Evolutionary conservation across 768 basidiomycete species (phyloP).

Genomic region (Vararia minispora): DNA sequence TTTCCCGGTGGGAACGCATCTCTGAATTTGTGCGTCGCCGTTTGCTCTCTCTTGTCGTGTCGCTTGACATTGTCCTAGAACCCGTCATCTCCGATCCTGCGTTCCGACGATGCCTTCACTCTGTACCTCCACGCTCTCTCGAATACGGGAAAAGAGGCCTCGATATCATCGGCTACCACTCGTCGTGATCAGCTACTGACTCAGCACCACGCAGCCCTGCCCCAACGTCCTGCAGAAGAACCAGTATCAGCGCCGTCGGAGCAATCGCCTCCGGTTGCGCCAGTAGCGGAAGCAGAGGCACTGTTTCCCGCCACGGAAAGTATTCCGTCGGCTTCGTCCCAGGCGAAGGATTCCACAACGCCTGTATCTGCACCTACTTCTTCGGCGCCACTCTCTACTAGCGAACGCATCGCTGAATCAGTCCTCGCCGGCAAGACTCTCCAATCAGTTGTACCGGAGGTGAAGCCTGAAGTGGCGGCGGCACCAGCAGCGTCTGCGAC

Average conservation of each 20-base stretch:
- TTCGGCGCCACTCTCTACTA: conserved; percentile 19
- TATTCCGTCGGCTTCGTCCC: conserved; percentile 2
- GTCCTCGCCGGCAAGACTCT: conserved; percentile 19
- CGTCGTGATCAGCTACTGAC: conserved; percentile 54
- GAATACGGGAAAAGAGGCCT: conserved; percentile 41
- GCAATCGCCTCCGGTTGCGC: neutral
- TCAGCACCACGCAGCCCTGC: conserved; percentile 13
- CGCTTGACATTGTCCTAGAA: conserved; percentile 32
- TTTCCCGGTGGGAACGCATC: conserved; percentile 75
- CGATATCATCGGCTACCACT: conserved; percentile 56
- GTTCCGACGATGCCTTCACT: conserved; percentile 62
- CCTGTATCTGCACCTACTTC: neutral
- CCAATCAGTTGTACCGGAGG: conserved; percentile 2
- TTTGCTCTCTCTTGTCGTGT: neutral
- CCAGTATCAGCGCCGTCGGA: too few relatives aligned
- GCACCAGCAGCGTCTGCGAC: conserved; percentile 34
- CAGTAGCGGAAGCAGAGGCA: neutral
- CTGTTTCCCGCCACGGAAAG: conserved; percentile 2
- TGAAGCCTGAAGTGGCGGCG: conserved; percentile 7
- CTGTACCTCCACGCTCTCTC: conserved; percentile 63
- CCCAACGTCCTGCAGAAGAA: conserved; percentile 12
- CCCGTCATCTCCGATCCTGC: conserved; percentile 54
- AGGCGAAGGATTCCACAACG: neutral
- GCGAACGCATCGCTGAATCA: conserved; percentile 32
- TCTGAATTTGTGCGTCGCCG: conserved; percentile 61